Evolutionary conservation across 441 rosid genomes (phyloP), one percentile per base, ranked within the genome.

Genomic region (Adansonia grandidieri): DNA sequence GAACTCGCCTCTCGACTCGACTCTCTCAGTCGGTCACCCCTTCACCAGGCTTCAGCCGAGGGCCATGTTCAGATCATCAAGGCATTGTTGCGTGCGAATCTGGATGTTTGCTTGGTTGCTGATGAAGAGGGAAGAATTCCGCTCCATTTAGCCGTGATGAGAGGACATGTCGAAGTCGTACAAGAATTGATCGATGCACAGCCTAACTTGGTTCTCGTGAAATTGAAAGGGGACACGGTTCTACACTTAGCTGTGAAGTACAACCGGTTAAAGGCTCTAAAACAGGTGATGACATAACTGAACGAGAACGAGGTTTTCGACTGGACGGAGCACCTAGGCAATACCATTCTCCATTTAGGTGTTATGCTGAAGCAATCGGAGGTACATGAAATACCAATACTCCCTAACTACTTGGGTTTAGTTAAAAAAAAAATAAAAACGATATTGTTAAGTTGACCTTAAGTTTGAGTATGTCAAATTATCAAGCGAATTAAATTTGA

Each of bases 61-160:
- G 54, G 54, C 54, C 54, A 50, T 50, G 54, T 14, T 0, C 4
- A 50, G 3, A 13, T 50, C 54, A 14, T 50, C 11, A 2, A 6
- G 48, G 28, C 40, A 17, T 17, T 75, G 48, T 9, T 75, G 19
- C 61, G 4, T 8, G 71, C 57, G 28, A 75, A 75, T 50, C 0
- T 5, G 2, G 53, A 76, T 13, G 57, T 42, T 20, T 66, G 79
- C 17, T 8, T 37, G 40, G n/a, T 66, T 15, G 4, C 6, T 10
- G 79, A 76, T 13, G 65, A 42, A 66, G 65, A 37, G 0, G 79
- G 79, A 1, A 40, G 65, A 66, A 76, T 40, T 40, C 79, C 73
- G 19, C 73, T 76, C 20, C 73, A 66, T 40, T 17, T 66, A 10
- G 79, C 79, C 2, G 53, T 11, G 0, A 54, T 66, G 56, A 66